These are phyloP conservation scores for Ustilago esculenta DNA, from an alignment of 1,284 basidiomycete genomes.

Conservation along the genomic window DNA sequence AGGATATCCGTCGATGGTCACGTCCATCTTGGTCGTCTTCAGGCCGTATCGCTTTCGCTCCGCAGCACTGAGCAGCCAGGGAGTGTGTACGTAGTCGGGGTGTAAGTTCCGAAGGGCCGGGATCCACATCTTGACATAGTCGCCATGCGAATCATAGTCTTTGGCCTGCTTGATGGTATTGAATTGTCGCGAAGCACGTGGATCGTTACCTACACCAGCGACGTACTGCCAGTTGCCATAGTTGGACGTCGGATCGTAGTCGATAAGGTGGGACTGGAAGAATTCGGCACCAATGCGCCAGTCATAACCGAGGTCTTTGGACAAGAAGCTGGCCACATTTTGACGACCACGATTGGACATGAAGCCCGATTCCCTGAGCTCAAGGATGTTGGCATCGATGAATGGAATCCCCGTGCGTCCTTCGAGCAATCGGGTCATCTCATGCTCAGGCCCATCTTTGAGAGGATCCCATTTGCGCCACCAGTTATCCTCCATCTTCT, in stretches of 20 bases:
- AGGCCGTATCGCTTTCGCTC: conserved; percentile 55
- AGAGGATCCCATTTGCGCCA: conserved; percentile 58
- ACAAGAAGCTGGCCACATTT: conserved; percentile 72
- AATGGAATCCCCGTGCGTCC: conserved; percentile 72
- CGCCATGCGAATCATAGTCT: conserved; percentile 71
- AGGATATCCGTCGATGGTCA: conserved; percentile 58
- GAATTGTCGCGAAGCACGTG: conserved; percentile 71
- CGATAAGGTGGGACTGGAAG: conserved; percentile 69
- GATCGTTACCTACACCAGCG: conserved; percentile 73
- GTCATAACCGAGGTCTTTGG: conserved; percentile 70
- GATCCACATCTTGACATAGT: conserved; percentile 71
- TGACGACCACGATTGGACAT: conserved; percentile 70
- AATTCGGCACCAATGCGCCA: conserved; percentile 73
- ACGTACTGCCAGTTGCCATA: conserved; percentile 66
- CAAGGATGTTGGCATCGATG: conserved; percentile 72
- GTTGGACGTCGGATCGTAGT: conserved; percentile 61
- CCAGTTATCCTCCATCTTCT: conserved; percentile 66
- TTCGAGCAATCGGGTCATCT: conserved; percentile 69
- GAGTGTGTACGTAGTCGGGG: conserved; percentile 61
- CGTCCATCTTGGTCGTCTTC: conserved; percentile 55
- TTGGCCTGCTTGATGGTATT: conserved; percentile 73
- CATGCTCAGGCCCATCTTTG: conserved; percentile 49
- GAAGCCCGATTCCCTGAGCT: conserved; percentile 69
- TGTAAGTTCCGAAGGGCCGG: conserved; percentile 69
- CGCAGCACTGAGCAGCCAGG: conserved; percentile 51